Evolutionary conservation across 768 basidiomycete species (phyloP), one percentile per base, ranked within the genome.

Genomic region (Agrocybe pediades): DNA sequence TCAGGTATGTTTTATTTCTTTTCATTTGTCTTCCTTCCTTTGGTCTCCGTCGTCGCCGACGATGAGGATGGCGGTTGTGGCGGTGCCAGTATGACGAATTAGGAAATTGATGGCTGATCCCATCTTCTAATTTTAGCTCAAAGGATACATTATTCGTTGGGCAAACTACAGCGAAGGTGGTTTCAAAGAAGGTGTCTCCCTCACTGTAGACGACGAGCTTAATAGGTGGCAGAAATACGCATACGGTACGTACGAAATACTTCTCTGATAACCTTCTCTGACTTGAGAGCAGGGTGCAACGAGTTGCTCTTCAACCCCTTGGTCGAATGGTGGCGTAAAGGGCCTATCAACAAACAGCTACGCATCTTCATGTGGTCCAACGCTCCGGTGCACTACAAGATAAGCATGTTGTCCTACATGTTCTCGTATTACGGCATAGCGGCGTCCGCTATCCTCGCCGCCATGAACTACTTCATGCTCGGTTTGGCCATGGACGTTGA

Each of bases 211-310:
- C 47, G 94, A 96, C 62, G 94, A 96, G 67, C 73, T 96, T 8
- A 95, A 95, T 62, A 71, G 94, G 2, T 96, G 94, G 94, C 91
- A 95, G 57, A 96, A 95, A 65, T 92, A 91, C 56, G 76, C 87
- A 0, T 90, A 89, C 69, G 89, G 87, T 81, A 63, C 51, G 69
- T 62, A 7, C 1, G 5, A 53, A 44, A 41, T 30, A 47, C 24
- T 36, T 5, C 2, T 20, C 20, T 8, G 11, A 24, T 17, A 56
- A 26, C 36, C 57, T 30, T 48, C 39, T 46, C 5, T 45, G 21
- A 30, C 6, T 27, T 23, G 20, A 33, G 8, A 17, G n/a, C 56
- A 84, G 85, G 86, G 2, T 87, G 85, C 65, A 86, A 83, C 62
- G 88, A 89, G 69, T 78, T 95, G 45, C 81, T 94, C 55, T 95